phyloP scores from a whole-genome alignment of 2,329 filamentous ascomycete species.

The Penicillium sp. region DNA sequence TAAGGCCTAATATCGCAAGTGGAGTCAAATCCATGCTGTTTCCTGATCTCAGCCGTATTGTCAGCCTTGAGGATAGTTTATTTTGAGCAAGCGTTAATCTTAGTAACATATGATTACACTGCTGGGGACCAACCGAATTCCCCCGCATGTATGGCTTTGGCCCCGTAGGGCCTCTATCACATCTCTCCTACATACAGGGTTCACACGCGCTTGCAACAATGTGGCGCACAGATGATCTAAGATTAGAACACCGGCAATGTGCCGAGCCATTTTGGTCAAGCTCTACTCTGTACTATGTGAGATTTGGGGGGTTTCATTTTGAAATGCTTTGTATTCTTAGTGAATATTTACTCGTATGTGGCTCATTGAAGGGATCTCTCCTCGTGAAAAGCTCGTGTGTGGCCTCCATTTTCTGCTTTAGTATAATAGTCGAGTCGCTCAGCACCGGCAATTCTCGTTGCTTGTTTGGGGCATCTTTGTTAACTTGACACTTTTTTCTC shows the following conservation, averaged over 20 bases:
- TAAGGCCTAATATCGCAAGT: not conserved
- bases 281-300: not conserved
- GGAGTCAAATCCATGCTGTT: not conserved
- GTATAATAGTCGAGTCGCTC: too few species aligned
- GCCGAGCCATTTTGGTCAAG: not conserved
- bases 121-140: not conserved
- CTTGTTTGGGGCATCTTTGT: too few species aligned
- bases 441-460: too few species aligned
- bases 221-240: conserved; percentile 10
- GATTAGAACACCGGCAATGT: conserved; percentile 11
- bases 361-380: too few species aligned
- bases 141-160: conserved; percentile 8
- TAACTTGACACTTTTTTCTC: too few species aligned
- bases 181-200: conserved; percentile 4
- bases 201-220: conserved; percentile 8
- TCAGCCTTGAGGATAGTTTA: conserved; percentile 6
- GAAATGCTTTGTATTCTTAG: not conserved
- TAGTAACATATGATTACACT: conserved; percentile 2
- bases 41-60: not conserved
- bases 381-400: too few species aligned
- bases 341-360: too few species aligned
- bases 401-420: too few species aligned
- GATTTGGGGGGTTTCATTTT: not conserved
- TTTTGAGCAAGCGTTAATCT: conserved; percentile 7
- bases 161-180: conserved; percentile 7